Evolutionary conservation across 1,284 basidiomycete species (phyloP).

Genomic region (Tetrapyrgos nigripes): DNA sequence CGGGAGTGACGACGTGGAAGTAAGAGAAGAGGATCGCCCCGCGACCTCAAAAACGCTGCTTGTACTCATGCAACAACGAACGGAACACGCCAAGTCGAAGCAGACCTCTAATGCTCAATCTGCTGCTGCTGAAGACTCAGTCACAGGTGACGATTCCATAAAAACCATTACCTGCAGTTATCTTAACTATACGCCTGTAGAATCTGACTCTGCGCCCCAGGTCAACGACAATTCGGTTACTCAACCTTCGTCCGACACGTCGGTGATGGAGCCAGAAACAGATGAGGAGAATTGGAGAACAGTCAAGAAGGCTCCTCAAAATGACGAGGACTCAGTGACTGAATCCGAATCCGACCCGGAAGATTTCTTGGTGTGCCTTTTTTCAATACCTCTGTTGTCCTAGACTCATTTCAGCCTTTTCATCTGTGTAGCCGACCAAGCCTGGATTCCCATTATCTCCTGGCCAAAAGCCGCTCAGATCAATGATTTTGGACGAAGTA

Average conservation of each 20-base stretch:
- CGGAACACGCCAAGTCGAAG: not conserved
- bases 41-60: constrained; percentile 3
- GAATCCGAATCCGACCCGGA: constrained; percentile 45
- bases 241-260: not conserved
- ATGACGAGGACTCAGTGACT: constrained; percentile 40
- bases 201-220: not conserved
- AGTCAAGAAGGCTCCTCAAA: constrained; percentile 17
- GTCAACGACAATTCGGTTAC: not conserved
- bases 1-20: constrained; percentile 17
- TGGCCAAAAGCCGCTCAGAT: constrained; percentile 46
- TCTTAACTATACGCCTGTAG: not conserved
- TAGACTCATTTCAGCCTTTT: not conserved
- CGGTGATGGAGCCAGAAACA: too few relatives aligned
- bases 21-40: not conserved
- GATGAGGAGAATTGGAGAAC: not conserved
- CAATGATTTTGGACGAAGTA: constrained; percentile 54
- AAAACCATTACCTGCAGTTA: too few relatives aligned
- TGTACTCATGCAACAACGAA: not conserved
- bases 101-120: not conserved
- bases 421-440: constrained; percentile 42
- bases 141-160: too few relatives aligned
- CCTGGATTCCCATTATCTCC: constrained; percentile 59
- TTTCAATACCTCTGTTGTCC: constrained; percentile 1
- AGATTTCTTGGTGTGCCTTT: not conserved
- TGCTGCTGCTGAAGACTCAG: constrained; percentile 28